Evolutionary conservation across 257 asterid species (phyloP), one percentile per base, ranked within the genome.

Genomic region (Galeopsis tetrahit): DNA sequence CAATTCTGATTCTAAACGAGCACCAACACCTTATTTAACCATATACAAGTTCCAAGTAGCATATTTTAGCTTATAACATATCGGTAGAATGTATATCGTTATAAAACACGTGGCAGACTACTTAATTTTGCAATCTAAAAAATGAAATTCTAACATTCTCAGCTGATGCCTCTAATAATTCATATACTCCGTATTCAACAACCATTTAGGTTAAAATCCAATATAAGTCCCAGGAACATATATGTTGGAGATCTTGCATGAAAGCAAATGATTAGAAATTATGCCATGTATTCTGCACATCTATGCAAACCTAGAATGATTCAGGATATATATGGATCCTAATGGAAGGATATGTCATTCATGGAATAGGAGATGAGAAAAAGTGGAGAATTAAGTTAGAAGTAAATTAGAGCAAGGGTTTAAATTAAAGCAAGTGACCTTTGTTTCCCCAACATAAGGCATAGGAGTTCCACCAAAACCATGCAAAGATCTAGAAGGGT

Each of bases 361-460:
- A 17, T 58, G 46, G 69, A 48, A 74, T 33, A 48, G 17, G 31
- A 63, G 31, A 58, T 31, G 10, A 58, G 3, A 58, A 10, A 32
- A 32, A 10, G 6, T 8, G 40, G 48, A 59, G 3, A 6, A 57
- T 32, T 3, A 63, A 63, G 40, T 57, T 55, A 40, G 7, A 68
- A 21, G 63, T 67, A 69, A 31, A 63, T 36, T 5, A 38, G 68
- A 33, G 66, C 33, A 76, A 71, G 69, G 51, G 39, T 55, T 21
- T 21, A 21, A 21, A 21, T 21, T 46, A 34, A 72, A 57, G 33
- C 32, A 60, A 74, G 48, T 62, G 64, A 91, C 99, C 94, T 92
- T 89, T 51, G 98, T 89, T 80, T 92, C 96, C 73, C 97, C 99
- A 70, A 91, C 78, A 73, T 79, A 87, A 21, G 96, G 98, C 99